Evolutionary conservation across 1,284 basidiomycete species (phyloP).

Genomic region (Cutaneotrichosporon dermatis): DNA sequence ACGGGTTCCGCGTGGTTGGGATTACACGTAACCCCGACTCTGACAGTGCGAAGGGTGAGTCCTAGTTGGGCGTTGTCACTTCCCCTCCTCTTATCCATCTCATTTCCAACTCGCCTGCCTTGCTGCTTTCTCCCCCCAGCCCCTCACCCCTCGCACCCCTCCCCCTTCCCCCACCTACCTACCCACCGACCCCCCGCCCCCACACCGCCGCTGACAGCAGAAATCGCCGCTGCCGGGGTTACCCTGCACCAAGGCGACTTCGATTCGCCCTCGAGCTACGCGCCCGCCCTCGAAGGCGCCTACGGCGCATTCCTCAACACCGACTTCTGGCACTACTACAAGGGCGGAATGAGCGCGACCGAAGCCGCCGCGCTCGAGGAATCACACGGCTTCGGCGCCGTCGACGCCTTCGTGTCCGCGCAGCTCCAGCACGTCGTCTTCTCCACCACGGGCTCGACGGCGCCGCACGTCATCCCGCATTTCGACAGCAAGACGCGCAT

Average conservation of each 20-base stretch:
- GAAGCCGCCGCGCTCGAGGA: slow-evolving; percentile 6
- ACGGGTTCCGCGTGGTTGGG: too few species aligned
- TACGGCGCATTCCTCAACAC: slow-evolving; percentile 6
- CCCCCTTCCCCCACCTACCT: too few species aligned
- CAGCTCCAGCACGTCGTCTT: slow-evolving; percentile 4
- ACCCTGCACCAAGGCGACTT: not conserved
- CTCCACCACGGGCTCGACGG: slow-evolving; percentile 1
- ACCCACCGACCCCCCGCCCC: not conserved
- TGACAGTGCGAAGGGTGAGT: too few species aligned
- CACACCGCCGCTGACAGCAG: not conserved
- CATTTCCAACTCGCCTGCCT: too few species aligned
- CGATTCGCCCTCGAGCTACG: not conserved
- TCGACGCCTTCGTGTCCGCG: not conserved
- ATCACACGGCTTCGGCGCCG: not conserved
- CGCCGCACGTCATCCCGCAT: not conserved
- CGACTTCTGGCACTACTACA: slow-evolving; percentile 7
- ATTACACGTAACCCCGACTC: too few species aligned
- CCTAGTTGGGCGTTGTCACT: too few species aligned
- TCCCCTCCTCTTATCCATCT: too few species aligned
- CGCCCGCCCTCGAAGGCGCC: not conserved
- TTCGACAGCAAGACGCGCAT: slow-evolving; percentile 13
- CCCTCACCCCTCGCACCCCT: too few species aligned
- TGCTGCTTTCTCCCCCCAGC: too few species aligned
- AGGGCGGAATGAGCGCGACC: slow-evolving; percentile 4
- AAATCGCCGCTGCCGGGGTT: not conserved